Base-by-base conservation (phyloP, 192 early-diverging fungal genomes). In the Podila minutissima region DNA sequence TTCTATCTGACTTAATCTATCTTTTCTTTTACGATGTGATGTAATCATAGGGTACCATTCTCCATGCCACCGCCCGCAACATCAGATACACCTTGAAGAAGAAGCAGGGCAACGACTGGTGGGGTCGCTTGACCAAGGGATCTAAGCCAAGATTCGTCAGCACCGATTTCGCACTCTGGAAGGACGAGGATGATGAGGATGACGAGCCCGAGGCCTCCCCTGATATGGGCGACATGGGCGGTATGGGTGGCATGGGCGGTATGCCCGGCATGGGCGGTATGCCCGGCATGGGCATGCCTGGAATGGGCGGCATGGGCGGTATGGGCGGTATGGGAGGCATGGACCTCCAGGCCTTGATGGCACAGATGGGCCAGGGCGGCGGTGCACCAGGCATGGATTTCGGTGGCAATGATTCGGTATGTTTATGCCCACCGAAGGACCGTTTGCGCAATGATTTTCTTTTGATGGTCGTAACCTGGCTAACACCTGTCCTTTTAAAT, bases 151-250 rank as follows among this genome's bases (percentile, higher is more conserved):
- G 89, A 81, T 98, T 88, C 62, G 69, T 98, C 63, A 96, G 96
- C 88, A 95, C 95, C 9, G 96, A 98, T 76, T 98, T 98, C 81
- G 71, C 88, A 58, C 91, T 84, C 74, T 98, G 95, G 95, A 93
- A 88, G 85, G 96, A 97, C 81, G 95, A 96, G 75, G 95, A 97
- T 81, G 96, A 98, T n/a, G 93, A 95, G 29, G 96, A 95, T 33
- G 86, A 75, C 7, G 86, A 83, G 4, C 62, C 67, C 9, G 85
- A 82, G 28, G 58, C 38, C 31, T 83, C 49, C 20, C 75, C 81
- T 26, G 92, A 88, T 19, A 89, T 93, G 85, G 93, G 92, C 77
- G 90, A 92, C 79, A 90, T 88, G 63, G 89, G 89, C 53, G 71
- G 89, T 62, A 88, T 90, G n/a, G 88, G 86, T 38, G 84, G 87